Conservation (phyloP, 208 protist species). For the Wallacemonas sp. region DNA sequence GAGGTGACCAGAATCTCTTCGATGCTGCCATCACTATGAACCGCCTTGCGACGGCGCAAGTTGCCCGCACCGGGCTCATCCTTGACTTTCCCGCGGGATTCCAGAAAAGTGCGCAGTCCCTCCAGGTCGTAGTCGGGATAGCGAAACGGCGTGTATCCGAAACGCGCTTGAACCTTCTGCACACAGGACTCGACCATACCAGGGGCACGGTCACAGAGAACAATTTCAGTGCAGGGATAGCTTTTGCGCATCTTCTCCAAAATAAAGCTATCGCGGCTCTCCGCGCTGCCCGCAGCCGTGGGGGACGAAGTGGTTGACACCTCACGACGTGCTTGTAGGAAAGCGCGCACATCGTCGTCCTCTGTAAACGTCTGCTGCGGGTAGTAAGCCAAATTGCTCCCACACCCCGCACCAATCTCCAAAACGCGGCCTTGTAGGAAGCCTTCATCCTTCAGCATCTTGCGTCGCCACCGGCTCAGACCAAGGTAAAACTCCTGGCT, state of each 20-base stretch:
- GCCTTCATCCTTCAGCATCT: slow-evolving; percentile 70
- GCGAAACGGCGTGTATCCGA: slow-evolving; percentile 72
- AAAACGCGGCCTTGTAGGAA: slow-evolving; percentile 69
- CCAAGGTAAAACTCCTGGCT: slow-evolving; percentile 86
- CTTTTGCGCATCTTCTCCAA: slow-evolving; percentile 37
- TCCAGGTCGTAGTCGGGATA: slow-evolving; percentile 80
- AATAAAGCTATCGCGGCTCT: slow-evolving; percentile 33
- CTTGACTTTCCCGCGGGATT: not conserved
- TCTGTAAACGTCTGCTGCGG: slow-evolving; percentile 38
- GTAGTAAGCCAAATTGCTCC: slow-evolving; percentile 71
- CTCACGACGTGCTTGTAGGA: slow-evolving; percentile 21
- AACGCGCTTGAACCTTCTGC: slow-evolving; percentile 47
- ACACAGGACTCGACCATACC: slow-evolving; percentile 74
- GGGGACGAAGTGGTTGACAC: not conserved
- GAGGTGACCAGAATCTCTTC: slow-evolving; percentile 52
- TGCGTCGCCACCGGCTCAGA: slow-evolving; percentile 69
- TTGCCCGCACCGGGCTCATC: slow-evolving; percentile 18
- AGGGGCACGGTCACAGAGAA: slow-evolving; percentile 75
- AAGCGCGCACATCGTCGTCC: slow-evolving; percentile 40
- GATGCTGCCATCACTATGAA: slow-evolving; percentile 56
- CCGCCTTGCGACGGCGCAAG: slow-evolving; percentile 42
- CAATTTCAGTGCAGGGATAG: slow-evolving; percentile 59
- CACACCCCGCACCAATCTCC: slow-evolving; percentile 86
- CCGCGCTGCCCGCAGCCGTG: slow-evolving; percentile 1
- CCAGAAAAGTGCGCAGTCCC: slow-evolving; percentile 17